Conservation (phyloP, 2,329 filamentous ascomycete genomes). For the Colletotrichum scovillei region DNA sequence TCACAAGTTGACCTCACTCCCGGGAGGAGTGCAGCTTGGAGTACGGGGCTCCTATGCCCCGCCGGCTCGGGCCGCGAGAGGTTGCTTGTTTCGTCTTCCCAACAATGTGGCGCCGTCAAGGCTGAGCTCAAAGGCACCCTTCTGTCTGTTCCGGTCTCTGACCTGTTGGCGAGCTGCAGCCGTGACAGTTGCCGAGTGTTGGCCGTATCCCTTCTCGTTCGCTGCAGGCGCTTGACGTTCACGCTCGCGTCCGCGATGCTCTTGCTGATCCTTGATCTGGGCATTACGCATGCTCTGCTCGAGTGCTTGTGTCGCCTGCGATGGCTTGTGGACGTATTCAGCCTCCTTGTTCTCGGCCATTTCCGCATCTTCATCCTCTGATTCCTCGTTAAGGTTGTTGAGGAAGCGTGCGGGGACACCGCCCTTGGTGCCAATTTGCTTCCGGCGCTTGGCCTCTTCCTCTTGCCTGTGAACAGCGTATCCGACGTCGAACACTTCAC, state of each 20-base stretch:
- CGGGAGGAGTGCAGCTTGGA: constrained; percentile 12
- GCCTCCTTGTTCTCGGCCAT: constrained; percentile 73
- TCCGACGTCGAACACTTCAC: constrained; percentile 98
- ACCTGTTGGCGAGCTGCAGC: constrained; percentile 87
- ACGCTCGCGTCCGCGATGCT: constrained; percentile 59
- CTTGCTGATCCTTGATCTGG: constrained; percentile 74
- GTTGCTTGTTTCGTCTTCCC: constrained; percentile 73
- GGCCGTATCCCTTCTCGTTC: constrained; percentile 80
- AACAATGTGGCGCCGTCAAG: constrained; percentile 91
- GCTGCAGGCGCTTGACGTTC: constrained; percentile 50
- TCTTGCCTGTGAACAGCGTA: constrained; percentile 98
- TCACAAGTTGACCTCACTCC: background rate
- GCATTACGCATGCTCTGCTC: constrained; percentile 90
- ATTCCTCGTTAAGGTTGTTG: constrained; percentile 76
- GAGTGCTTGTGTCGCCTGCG: constrained; percentile 72
- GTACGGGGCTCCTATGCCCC: constrained; percentile 36
- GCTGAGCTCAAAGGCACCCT: constrained; percentile 90
- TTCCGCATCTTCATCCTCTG: constrained; percentile 68
- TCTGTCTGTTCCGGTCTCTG: constrained; percentile 72
- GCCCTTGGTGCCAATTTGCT: constrained; percentile 81
- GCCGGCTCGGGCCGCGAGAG: constrained; percentile 55
- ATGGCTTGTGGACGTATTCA: constrained; percentile 55
- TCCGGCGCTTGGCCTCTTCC: constrained; percentile 92
- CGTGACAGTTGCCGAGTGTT: constrained; percentile 86
- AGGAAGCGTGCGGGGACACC: constrained; percentile 64